phyloP scores from a whole-genome alignment of 495 filamentous ascomycete species.

The Tricharina praecox region DNA sequence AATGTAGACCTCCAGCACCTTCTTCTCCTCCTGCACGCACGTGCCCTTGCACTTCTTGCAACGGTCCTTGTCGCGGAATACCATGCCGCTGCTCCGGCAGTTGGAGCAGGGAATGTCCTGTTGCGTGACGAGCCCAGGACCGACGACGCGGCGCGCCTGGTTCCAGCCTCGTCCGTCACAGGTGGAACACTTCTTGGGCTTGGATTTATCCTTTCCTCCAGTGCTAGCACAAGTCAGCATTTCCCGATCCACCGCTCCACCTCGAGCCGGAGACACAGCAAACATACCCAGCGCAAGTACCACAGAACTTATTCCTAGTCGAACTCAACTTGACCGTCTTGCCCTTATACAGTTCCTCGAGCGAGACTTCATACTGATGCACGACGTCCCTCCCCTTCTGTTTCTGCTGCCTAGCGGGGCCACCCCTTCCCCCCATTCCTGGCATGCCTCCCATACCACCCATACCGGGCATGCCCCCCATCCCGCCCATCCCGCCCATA shows the following conservation, averaged over 20 bases:
- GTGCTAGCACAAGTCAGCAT: slow-evolving; percentile 27
- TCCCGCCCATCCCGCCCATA: slow-evolving; percentile 55
- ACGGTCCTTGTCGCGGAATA: slow-evolving; percentile 84
- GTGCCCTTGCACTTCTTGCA: slow-evolving; percentile 98
- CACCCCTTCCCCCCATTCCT: slow-evolving; percentile 33
- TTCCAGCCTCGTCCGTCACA: slow-evolving; percentile 63
- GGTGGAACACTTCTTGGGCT: slow-evolving; percentile 62
- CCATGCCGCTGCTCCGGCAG: slow-evolving; percentile 64
- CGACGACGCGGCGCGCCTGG: slow-evolving; percentile 56
- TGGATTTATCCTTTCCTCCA: slow-evolving; percentile 84
- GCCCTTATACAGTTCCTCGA: slow-evolving; percentile 94
- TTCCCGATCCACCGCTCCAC: no score
- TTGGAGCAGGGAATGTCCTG: slow-evolving; percentile 53
- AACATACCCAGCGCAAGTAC: slow-evolving; percentile 54
- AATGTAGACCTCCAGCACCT: slow-evolving; percentile 90
- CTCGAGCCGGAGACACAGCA: no score
- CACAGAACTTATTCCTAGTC: slow-evolving; percentile 81
- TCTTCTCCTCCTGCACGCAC: slow-evolving; percentile 62
- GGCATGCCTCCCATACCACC: slow-evolving; percentile 22
- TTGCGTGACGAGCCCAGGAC: slow-evolving; percentile 64
- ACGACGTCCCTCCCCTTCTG: slow-evolving; percentile 67
- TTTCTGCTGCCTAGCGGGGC: no score
- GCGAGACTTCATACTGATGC: slow-evolving; percentile 69
- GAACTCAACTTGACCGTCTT: slow-evolving; percentile 93
- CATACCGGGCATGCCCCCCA: slow-evolving; percentile 35